Conservation (phyloP, 2,329 filamentous ascomycete species). For the Clonostachys rosea region DNA sequence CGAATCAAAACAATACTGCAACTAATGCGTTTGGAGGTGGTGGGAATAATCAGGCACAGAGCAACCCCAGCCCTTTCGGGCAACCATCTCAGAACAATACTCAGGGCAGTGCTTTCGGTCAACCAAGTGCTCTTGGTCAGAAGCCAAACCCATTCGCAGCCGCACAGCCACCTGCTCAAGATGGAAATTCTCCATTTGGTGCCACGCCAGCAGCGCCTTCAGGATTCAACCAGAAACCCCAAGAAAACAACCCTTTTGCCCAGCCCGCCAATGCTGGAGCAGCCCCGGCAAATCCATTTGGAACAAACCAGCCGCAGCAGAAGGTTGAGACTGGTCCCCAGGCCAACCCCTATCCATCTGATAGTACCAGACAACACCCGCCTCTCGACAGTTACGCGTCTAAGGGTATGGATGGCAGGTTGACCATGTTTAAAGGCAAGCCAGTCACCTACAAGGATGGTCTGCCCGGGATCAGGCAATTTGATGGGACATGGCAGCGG, state of each 20-base stretch:
- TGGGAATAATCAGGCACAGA: background rate
- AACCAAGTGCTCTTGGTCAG: conserved; percentile 26
- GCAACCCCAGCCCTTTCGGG: conserved; percentile 22
- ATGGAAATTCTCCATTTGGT: no score
- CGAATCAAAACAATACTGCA: no score
- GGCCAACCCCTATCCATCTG: conserved; percentile 35
- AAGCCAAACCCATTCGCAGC: conserved; percentile 11
- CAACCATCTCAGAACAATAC: conserved; percentile 7
- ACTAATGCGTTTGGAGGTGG: no score
- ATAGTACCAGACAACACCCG: conserved; percentile 38
- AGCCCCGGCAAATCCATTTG: conserved; percentile 14
- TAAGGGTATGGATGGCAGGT: conserved; percentile 32
- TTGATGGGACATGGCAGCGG: conserved; percentile 53
- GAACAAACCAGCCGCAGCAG: conserved; percentile 12
- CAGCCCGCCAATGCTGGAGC: no score
- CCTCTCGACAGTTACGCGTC: conserved; percentile 35
- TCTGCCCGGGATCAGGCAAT: conserved; percentile 41
- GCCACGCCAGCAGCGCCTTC: no score
- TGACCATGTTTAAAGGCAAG: conserved; percentile 60
- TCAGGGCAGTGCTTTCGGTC: conserved; percentile 24
- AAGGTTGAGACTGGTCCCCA: no score
- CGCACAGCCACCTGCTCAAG: conserved; percentile 5
- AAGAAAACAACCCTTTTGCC: no score
- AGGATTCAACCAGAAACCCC: no score
- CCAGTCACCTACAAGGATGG: conserved; percentile 52